Evolutionary conservation across 2,329 filamentous ascomycete genomes (phyloP), one percentile per base, ranked within the genome.

Genomic region (Tolypocladium album): DNA sequence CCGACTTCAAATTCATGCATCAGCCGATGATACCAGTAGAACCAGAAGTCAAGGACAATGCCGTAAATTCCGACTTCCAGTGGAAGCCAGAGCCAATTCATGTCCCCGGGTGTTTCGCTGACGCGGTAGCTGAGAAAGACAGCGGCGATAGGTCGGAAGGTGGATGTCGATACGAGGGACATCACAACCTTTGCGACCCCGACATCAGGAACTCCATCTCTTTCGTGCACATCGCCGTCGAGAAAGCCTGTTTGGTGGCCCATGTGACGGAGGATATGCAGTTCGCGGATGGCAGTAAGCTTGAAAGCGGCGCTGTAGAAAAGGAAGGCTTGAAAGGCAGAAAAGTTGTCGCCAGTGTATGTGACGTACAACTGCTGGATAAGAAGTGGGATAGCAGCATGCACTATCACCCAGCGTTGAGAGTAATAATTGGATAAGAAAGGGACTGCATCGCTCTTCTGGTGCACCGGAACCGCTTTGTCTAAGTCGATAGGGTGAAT

Each of bases 31-130:
- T 63, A 63, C 70, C 72, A 70, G 64, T 77, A 77, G 64, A 76
- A 77, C 74, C 74, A 78, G 55, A 77, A 76, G 63, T 78, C 76
- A 6, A 78, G 69, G 6, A 78, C 66, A 57, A 78, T 69, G 6
- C 71, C 71, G 62, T 78, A 78, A 0, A 77, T 63, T 0, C 72
- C 72, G 6, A 75, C 66, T 47, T 77, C 73, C 6, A 78, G 36
- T 0, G 72, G 67, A 0, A 77, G 68, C 71, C 72, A 73, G 24
- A 61, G 62, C 68, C 71, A 74, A 57, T 64, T 59, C 36, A 61
- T 61, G 31, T 61, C 63, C 20, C 59, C 40, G 12, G 63, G 64
- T 3, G 58, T 45, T 20, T 66, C 63, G 64, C 73, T 74, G 31
- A 67, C 67, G 34, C 75, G n/a, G 57, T 62, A 62, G 38, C 53